Conservation (phyloP, 495 filamentous ascomycete species). For the Hamigera avellanea region DNA sequence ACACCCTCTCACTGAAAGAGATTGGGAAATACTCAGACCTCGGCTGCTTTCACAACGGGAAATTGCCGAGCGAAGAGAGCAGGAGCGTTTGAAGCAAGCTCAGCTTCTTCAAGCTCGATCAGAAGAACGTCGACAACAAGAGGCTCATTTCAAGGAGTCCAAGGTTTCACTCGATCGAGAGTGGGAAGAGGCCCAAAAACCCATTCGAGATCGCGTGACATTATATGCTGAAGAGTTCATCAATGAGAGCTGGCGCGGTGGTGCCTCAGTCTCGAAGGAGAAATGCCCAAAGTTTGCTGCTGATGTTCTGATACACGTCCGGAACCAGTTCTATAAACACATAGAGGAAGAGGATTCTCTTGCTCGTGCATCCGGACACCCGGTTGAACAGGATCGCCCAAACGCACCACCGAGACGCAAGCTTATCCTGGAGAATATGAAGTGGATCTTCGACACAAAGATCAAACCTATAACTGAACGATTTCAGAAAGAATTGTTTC, state of each 20-base stretch:
- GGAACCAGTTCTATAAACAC: conserved; percentile 48
- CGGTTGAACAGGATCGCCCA: conserved; percentile 29
- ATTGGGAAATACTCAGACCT: conserved; percentile 53
- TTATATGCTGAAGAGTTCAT: conserved; percentile 55
- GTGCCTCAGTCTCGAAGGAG: conserved; percentile 42
- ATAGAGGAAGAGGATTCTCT: conserved; percentile 36
- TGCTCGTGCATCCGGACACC: conserved; percentile 28
- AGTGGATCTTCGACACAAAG: conserved; percentile 68
- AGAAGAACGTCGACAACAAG: conserved; percentile 29
- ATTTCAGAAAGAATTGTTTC: conserved; percentile 56
- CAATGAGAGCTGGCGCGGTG: conserved; percentile 43
- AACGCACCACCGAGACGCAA: conserved; percentile 43
- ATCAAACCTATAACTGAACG: conserved; percentile 53
- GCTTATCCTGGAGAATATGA: conserved; percentile 73
- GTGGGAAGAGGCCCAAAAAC: conserved; percentile 57
- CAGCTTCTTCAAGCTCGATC: conserved; percentile 31
- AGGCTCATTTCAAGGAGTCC: conserved; percentile 38
- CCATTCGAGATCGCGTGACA: conserved; percentile 46
- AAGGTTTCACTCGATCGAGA: conserved; percentile 49
- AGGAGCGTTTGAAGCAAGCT: conserved; percentile 25
- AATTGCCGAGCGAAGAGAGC: conserved; percentile 43
- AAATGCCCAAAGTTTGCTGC: conserved; percentile 53
- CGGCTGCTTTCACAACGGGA: conserved; percentile 51
- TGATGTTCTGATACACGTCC: conserved; percentile 51
- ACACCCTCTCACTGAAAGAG: conserved; percentile 47